Conservation (phyloP, 305 asterid genomes). For the Fraxinus sp. region DNA sequence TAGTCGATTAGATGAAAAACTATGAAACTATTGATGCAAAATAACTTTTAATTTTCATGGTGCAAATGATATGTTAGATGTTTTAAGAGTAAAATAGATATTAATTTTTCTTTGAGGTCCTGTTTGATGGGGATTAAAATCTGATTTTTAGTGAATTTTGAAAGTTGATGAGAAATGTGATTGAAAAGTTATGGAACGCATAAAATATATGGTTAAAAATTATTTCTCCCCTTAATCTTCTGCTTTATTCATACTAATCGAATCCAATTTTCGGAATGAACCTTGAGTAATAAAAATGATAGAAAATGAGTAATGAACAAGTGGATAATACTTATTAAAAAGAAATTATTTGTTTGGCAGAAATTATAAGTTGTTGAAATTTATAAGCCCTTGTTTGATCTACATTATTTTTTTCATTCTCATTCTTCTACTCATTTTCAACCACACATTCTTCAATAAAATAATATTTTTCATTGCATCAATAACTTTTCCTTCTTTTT, state of each 20-base stretch:
- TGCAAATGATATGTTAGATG: neutral
- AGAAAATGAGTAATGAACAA: neutral
- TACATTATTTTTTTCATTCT: no score
- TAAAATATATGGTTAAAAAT: no score
- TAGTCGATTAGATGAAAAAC: neutral
- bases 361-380: neutral
- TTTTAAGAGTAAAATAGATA: no score
- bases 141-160: neutral
- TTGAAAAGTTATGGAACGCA: no score
- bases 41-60: neutral
- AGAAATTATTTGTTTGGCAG: neutral
- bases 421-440: no score
- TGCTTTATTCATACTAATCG: neutral
- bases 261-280: neutral
- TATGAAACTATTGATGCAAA: neutral
- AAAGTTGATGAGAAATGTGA: neutral
- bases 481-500: no score
- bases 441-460: no score
- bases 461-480: no score
- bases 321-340: neutral
- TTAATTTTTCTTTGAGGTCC: no score
- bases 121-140: neutral
- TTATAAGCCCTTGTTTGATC: no score
- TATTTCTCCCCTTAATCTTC: neutral
- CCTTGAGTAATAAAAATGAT: neutral